Percentiles rank a stretch among this genome's conserved stretches.
phyloP scores from a whole-genome alignment of 352 stramenopile species.

The Pythium utonaiense region DNA sequence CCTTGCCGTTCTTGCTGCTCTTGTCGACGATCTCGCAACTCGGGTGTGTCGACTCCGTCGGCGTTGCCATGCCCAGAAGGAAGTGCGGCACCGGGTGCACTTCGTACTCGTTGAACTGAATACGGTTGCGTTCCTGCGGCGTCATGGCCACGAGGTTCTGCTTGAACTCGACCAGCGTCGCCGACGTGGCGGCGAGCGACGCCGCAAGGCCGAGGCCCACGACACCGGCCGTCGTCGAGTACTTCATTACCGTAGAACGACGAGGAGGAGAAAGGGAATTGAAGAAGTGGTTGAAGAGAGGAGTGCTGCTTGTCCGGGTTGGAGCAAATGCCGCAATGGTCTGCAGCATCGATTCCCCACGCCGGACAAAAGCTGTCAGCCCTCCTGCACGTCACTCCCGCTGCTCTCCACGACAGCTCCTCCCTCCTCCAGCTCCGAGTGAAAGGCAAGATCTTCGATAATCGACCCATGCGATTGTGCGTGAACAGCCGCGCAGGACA shows the following conservation, averaged over 20 bases:
- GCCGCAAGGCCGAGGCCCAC: constrained; percentile 9
- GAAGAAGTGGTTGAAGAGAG: not conserved
- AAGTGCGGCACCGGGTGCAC: constrained; percentile 3
- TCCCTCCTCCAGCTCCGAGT: not conserved
- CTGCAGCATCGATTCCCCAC: not conserved
- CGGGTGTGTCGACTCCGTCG: not conserved
- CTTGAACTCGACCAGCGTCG: constrained; percentile 25
- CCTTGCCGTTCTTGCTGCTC: constrained; percentile 15
- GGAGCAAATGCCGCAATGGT: not conserved
- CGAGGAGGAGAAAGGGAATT: not conserved
- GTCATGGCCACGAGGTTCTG: constrained; percentile 12
- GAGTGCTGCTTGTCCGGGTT: not conserved
- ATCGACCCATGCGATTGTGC: constrained; percentile 1
- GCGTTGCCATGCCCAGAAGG: constrained; percentile 11
- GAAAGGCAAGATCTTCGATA: not conserved
- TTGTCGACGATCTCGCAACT: not conserved
- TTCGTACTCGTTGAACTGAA: constrained; percentile 26
- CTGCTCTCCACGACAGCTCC: not conserved
- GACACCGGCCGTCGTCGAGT: constrained; percentile 9
- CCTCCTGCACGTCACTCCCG: not conserved
- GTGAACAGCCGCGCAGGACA: not conserved
- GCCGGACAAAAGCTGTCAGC: not conserved
- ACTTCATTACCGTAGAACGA: not conserved
- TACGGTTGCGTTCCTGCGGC: not conserved
- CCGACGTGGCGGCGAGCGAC: constrained; percentile 5